These are phyloP conservation scores for Pisolithus orientalis DNA, from an alignment of 768 basidiomycete genomes.

Conservation along the genomic window DNA sequence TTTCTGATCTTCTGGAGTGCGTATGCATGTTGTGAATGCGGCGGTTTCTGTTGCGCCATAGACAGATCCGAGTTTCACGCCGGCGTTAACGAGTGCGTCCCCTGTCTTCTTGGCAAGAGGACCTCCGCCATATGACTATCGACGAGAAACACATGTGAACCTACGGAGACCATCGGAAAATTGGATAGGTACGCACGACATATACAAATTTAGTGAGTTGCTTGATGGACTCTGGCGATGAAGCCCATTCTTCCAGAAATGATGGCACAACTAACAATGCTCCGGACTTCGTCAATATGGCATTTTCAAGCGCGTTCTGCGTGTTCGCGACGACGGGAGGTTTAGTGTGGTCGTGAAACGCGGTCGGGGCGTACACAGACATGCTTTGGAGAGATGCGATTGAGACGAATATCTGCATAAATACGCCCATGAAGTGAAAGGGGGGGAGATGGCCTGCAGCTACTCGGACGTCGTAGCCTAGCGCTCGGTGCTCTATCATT, in stretches of 20 bases:
- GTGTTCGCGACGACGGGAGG: conserved; percentile 34
- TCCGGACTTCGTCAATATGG: conserved; percentile 22
- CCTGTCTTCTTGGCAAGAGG: conserved; percentile 31
- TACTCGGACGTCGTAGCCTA: conserved; percentile 13
- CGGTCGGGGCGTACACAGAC: conserved; percentile 24
- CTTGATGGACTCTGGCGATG: conserved; percentile 17
- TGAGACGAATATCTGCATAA: conserved; percentile 11
- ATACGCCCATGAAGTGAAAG: conserved; percentile 20
- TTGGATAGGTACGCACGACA: conserved; percentile 21
- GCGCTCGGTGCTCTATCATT: neutral
- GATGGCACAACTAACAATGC: conserved; percentile 32
- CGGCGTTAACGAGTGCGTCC: conserved; percentile 26
- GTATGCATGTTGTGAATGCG: neutral
- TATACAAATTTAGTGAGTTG: conserved; percentile 18
- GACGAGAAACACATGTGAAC: neutral
- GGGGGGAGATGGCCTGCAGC: conserved; percentile 22
- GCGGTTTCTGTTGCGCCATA: conserved; percentile 34
- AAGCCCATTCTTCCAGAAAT: conserved; percentile 33
- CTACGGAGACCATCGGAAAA: no score
- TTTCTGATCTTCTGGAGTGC: conserved; percentile 5
- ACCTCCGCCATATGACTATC: conserved; percentile 35
- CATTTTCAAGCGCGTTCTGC: conserved; percentile 33
- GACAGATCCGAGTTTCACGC: conserved; percentile 25
- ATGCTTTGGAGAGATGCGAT: conserved; percentile 11
- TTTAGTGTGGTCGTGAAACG: conserved; percentile 11